Evolutionary conservation across 2,329 filamentous ascomycete genomes (phyloP).

Genomic region (Cladobotryum protrusum): DNA sequence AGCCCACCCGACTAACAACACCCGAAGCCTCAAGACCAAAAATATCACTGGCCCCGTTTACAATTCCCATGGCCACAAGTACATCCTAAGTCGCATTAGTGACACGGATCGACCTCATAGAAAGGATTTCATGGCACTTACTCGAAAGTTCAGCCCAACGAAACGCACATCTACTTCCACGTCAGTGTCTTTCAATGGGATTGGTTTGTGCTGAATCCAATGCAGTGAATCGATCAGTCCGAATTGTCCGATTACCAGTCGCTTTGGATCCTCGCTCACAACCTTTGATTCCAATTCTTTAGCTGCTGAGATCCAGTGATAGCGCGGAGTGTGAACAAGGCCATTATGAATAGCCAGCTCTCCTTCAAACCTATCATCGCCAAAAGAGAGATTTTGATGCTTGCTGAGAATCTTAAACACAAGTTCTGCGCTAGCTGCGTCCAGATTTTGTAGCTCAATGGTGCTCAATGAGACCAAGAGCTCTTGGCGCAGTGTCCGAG

Average conservation of each 20-base stretch:
- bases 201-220: conserved; percentile 12
- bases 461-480: conserved; percentile 3
- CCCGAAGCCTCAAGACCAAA: background rate
- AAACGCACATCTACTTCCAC: conserved; percentile 28
- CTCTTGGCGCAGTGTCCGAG: conserved; percentile 2
- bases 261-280: conserved; percentile 1
- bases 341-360: conserved; percentile 26
- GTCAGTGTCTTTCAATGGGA: conserved; percentile 13
- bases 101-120: no score
- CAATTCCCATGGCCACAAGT: no score
- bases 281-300: conserved; percentile 13
- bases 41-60: background rate
- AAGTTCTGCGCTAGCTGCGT: background rate
- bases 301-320: conserved; percentile 19
- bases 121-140: no score
- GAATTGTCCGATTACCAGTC: conserved; percentile 9
- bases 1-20: background rate
- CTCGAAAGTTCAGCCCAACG: conserved; percentile 14
- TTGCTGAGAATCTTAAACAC: background rate
- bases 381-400: no score
- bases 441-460: conserved; percentile 2
- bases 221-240: conserved; percentile 17
- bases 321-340: conserved; percentile 20
- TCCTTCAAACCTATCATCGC: conserved; percentile 1
- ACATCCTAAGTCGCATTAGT: no score